These are phyloP conservation scores for Phytophthora sp. DNA, from an alignment of 352 stramenopile species.

Conservation along the genomic window DNA sequence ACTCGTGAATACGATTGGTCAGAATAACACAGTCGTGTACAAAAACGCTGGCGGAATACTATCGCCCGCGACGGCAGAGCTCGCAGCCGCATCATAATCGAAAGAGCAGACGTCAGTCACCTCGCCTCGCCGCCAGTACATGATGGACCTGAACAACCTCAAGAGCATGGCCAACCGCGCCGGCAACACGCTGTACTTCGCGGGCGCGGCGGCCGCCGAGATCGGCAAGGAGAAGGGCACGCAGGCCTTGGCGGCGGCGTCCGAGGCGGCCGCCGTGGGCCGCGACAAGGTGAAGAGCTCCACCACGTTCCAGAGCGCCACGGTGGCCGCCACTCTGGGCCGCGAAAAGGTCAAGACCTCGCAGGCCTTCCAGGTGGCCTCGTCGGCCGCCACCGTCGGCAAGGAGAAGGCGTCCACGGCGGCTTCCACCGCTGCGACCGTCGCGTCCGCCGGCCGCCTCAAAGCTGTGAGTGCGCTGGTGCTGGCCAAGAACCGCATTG, in stretches of 20 bases:
- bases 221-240: conserved; percentile 66
- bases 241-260: conserved; percentile 53
- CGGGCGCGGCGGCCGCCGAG: conserved; percentile 52
- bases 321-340: conserved; percentile 49
- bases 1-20: background rate
- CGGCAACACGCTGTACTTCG: conserved; percentile 75
- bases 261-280: conserved; percentile 51
- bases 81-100: conserved; percentile 21
- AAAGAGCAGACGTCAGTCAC: conserved; percentile 22
- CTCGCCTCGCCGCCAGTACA: background rate
- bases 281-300: conserved; percentile 68
- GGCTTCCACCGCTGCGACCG: conserved; percentile 47
- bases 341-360: conserved; percentile 69
- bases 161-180: conserved; percentile 79
- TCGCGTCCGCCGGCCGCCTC: conserved; percentile 52
- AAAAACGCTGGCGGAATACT: background rate
- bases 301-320: conserved; percentile 63
- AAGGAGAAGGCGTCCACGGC: conserved; percentile 62
- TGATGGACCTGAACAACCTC: conserved; percentile 66
- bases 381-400: conserved; percentile 54
- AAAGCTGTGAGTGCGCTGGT: conserved; percentile 59
- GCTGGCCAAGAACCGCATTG: conserved; percentile 69
- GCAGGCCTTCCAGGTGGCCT: conserved; percentile 61
- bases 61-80: conserved; percentile 15
- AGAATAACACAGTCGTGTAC: background rate